Evolutionary conservation across 2,329 filamentous ascomycete species (phyloP).

Genomic region (Hymenoscyphus infarciens): DNA sequence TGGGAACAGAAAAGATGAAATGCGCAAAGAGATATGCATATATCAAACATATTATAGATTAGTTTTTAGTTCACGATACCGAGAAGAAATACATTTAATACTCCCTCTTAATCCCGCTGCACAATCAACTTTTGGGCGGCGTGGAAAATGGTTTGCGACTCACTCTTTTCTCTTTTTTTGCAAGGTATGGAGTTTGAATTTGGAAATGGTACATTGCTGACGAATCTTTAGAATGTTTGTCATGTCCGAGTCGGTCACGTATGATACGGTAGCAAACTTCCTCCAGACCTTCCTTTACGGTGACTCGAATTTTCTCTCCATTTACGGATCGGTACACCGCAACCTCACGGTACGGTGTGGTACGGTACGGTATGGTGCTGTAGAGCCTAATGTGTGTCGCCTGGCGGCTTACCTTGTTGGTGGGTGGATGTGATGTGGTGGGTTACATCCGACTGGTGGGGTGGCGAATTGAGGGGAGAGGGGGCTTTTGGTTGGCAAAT

Average conservation of each 20-base stretch:
- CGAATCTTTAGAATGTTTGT: background rate
- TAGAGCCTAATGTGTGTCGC: background rate
- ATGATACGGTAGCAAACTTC: slow-evolving; percentile 2
- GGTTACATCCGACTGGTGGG: background rate
- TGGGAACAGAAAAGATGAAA: background rate
- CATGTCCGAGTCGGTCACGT: background rate
- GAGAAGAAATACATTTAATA: slow-evolving; percentile 5
- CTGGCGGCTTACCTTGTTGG: background rate
- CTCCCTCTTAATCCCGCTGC: slow-evolving; percentile 1
- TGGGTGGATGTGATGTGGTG: background rate
- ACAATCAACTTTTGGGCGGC: background rate
- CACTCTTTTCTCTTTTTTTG: background rate
- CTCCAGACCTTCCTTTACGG: background rate
- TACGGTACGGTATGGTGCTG: background rate
- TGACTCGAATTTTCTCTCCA: background rate
- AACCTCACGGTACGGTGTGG: slow-evolving; percentile 3
- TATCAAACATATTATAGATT: slow-evolving; percentile 3
- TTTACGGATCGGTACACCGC: background rate
- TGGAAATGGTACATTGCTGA: background rate
- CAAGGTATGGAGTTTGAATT: background rate
- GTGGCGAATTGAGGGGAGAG: slow-evolving; percentile 4
- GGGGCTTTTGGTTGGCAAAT: background rate
- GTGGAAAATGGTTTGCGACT: background rate
- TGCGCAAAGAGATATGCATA: slow-evolving; percentile 3
- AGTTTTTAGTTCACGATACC: background rate